Evolutionary conservation across 371 early-diverging fungal genomes (phyloP).

Genomic region (Synchytrium microbalum): DNA sequence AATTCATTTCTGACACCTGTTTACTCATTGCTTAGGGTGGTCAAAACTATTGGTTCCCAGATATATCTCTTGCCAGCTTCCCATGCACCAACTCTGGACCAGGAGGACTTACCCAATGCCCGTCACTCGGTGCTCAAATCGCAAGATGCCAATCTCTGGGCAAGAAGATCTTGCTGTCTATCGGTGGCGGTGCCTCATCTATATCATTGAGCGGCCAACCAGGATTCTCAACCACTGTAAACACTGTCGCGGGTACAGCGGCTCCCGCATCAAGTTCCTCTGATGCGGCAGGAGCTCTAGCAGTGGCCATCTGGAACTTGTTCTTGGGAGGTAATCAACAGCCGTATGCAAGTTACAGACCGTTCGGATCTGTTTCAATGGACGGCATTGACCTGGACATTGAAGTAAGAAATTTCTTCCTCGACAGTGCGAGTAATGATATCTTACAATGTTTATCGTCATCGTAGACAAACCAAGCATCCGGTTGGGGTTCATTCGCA

Average conservation of each 20-base stretch:
- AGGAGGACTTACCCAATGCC: constrained; percentile 10
- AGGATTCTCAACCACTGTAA: not conserved
- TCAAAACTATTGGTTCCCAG: too few relatives aligned
- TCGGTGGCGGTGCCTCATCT: constrained; percentile 17
- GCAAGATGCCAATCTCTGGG: constrained; percentile 14
- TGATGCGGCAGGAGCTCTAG: too few relatives aligned
- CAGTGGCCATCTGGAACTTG: constrained; percentile 19
- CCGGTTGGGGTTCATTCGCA: not conserved
- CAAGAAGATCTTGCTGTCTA: constrained; percentile 20
- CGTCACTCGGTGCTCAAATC: constrained; percentile 18
- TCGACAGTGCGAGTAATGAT: constrained; percentile 23
- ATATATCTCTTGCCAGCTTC: constrained; percentile 13
- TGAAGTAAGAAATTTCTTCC: constrained; percentile 7
- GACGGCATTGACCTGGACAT: too few relatives aligned
- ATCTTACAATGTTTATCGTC: constrained; percentile 13
- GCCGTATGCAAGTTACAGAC: constrained; percentile 9
- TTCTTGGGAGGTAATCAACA: constrained; percentile 19
- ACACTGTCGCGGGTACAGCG: too few relatives aligned
- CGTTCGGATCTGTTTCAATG: constrained; percentile 18
- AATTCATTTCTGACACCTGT: too few relatives aligned
- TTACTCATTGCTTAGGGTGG: too few relatives aligned
- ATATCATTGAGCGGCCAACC: too few relatives aligned
- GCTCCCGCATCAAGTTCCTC: too few relatives aligned
- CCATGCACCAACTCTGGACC: constrained; percentile 10
- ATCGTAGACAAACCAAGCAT: too few relatives aligned